Conservation (phyloP, 164 flowering plant genomes). For the Chimonanthus praecox region DNA sequence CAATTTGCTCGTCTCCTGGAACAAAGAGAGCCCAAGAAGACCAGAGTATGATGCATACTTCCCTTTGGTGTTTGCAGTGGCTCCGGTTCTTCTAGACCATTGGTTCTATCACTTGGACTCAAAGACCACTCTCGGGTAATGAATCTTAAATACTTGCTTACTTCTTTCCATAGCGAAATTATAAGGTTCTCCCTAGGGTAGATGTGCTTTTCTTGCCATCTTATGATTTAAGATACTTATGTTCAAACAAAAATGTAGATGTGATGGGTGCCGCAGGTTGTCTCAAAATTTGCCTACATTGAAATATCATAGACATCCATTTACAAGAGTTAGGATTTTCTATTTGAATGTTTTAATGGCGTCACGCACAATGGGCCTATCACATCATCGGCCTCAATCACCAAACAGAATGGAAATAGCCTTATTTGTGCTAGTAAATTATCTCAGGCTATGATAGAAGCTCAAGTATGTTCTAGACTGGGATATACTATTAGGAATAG, state of each 20-base stretch:
- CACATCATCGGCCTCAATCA: not conserved
- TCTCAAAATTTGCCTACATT: not conserved
- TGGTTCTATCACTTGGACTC: conserved; percentile 85
- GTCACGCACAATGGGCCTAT: not conserved
- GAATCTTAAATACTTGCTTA: not conserved
- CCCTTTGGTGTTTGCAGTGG: conserved; percentile 35
- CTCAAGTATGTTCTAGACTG: too few species aligned
- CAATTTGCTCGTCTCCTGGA: not conserved
- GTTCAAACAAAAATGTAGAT: not conserved
- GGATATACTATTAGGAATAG: too few species aligned
- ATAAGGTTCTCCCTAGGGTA: not conserved
- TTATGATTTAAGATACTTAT: not conserved
- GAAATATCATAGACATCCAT: not conserved
- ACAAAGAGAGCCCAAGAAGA: not conserved
- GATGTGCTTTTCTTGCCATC: not conserved
- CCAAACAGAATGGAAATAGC: not conserved
- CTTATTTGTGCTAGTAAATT: not conserved
- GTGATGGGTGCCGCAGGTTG: not conserved
- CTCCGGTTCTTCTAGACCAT: conserved; percentile 50
- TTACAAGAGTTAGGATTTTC: not conserved
- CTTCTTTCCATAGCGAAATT: not conserved
- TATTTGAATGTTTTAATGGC: not conserved
- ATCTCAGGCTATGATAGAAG: not conserved
- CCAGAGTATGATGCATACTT: not conserved
- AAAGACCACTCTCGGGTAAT: conserved; percentile 80